A percentile compares a stretch with the other conserved stretches of the same genome.
phyloP scores from a whole-genome alignment of 2,329 filamentous ascomycete species.

The Emergomyces orientalis region DNA sequence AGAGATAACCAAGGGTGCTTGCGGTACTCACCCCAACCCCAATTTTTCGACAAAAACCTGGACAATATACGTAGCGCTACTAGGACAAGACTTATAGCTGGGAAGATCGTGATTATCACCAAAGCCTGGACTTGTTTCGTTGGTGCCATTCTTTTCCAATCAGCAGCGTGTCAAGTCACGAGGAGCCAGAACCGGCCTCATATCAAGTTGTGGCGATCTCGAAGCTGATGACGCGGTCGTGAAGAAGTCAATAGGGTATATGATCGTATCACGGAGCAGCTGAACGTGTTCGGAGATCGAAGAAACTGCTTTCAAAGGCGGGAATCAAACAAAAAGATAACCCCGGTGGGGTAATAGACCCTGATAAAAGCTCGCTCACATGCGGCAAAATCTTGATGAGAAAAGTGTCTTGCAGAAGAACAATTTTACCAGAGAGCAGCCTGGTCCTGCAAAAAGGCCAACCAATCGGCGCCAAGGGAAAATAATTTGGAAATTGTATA shows the following conservation, averaged over 20 bases:
- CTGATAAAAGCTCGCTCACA: too few species aligned
- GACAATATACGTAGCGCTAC: constrained; percentile 9
- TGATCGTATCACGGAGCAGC: neutral
- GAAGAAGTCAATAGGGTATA: neutral
- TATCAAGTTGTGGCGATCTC: neutral
- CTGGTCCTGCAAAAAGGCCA: too few species aligned
- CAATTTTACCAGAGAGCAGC: too few species aligned
- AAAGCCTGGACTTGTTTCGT: constrained; percentile 1
- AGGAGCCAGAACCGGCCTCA: neutral
- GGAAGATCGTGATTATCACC: constrained; percentile 9
- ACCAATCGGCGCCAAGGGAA: too few species aligned
- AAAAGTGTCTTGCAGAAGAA: neutral
- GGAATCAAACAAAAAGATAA: neutral
- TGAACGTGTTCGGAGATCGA: neutral
- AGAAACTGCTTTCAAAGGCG: neutral
- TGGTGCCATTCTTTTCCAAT: neutral
- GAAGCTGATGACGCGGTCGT: too few species aligned
- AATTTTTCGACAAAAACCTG: constrained; percentile 7
- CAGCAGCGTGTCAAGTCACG: neutral
- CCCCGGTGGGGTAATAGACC: too few species aligned
- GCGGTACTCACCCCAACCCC: constrained; percentile 10
- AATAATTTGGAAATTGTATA: too few species aligned
- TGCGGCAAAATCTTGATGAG: neutral
- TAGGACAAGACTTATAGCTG: constrained; percentile 8
- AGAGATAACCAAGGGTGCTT: neutral